Evolutionary conservation across 1,284 basidiomycete genomes (phyloP).

Genomic region (Malassezia pachydermatis): DNA sequence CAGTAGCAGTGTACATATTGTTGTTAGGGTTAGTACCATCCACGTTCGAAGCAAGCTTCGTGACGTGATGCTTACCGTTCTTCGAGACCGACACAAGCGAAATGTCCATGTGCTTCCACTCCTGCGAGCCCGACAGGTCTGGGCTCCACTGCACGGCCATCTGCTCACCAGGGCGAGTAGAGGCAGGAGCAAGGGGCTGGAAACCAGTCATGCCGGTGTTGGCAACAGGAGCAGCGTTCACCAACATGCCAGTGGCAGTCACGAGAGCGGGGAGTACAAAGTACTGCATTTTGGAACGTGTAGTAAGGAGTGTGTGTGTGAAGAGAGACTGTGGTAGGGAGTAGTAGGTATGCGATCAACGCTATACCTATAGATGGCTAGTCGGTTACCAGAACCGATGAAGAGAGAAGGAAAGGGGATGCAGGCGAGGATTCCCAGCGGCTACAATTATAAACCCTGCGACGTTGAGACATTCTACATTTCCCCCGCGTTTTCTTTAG

Average conservation of each 20-base stretch:
- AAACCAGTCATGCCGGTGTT: background rate
- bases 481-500: too few relatives aligned
- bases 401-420: background rate
- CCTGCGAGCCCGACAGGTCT: slow-evolving; percentile 7
- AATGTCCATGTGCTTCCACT: slow-evolving; percentile 19
- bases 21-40: slow-evolving; percentile 14
- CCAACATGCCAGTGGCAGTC: slow-evolving; percentile 17
- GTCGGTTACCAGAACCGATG: slow-evolving; percentile 19
- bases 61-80: slow-evolving; percentile 5
- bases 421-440: too few relatives aligned
- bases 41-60: slow-evolving; percentile 10
- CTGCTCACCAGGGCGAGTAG: slow-evolving; percentile 9
- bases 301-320: too few relatives aligned
- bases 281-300: slow-evolving; percentile 15
- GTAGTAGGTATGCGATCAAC: slow-evolving; percentile 19
- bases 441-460: too few relatives aligned
- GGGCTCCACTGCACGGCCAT: slow-evolving; percentile 15
- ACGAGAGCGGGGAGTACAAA: slow-evolving; percentile 15
- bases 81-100: slow-evolving; percentile 9
- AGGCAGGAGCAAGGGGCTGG: slow-evolving; percentile 11
- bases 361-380: slow-evolving; percentile 8
- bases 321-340: too few relatives aligned
- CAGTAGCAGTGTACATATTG: background rate
- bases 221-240: slow-evolving; percentile 13
- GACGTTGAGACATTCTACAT: too few relatives aligned